Evolutionary conservation across 352 stramenopile genomes (phyloP).

Genomic region (Phytophthora hybrid): DNA sequence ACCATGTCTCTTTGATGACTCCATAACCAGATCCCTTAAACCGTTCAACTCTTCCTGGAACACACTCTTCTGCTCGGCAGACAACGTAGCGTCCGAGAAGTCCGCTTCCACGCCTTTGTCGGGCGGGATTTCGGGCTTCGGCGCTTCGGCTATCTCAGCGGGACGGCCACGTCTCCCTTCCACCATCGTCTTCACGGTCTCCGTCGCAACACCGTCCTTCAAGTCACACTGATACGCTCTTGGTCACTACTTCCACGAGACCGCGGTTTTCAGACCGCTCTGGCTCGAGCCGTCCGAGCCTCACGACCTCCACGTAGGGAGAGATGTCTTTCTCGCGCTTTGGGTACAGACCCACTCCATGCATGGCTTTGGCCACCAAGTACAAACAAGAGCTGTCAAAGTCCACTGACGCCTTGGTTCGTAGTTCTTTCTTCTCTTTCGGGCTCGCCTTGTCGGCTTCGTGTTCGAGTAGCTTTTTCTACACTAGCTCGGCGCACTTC

Average conservation of each 20-base stretch:
- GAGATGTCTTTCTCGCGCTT: background rate
- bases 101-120: background rate
- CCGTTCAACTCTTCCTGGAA: too few species aligned
- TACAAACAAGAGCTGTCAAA: background rate
- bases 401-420: too few species aligned
- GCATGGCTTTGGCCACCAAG: background rate
- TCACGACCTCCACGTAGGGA: background rate
- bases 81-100: background rate
- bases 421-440: too few species aligned
- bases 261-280: background rate
- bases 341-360: background rate
- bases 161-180: too few species aligned
- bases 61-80: background rate
- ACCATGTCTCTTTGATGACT: too few species aligned
- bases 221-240: too few species aligned
- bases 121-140: background rate
- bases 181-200: background rate
- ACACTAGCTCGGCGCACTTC: too few species aligned
- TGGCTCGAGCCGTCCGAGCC: background rate
- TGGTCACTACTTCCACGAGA: background rate
- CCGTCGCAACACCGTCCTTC: too few species aligned
- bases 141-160: background rate
- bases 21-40: too few species aligned
- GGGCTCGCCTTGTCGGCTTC: too few species aligned
- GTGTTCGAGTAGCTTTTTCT: too few species aligned